Base-by-base conservation (phyloP, 352 stramenopile genomes). In the Phytophthora citricola region DNA sequence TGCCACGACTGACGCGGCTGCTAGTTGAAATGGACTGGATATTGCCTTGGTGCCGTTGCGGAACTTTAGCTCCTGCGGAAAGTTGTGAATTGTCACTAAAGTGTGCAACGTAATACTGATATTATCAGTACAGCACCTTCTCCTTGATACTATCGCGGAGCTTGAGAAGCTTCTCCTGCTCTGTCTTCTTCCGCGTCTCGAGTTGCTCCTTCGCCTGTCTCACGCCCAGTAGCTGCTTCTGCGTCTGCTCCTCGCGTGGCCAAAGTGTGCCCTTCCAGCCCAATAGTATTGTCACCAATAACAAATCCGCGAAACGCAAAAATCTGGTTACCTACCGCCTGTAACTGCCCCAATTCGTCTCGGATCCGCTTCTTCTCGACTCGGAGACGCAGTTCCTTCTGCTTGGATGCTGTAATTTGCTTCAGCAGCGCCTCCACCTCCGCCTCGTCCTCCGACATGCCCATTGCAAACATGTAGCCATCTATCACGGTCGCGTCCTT, bases 331-430 rank as follows among this genome's bases (percentile, higher is more conserved):
- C 69, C 5, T 43, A 90, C 83, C 29, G 65, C 75, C 8, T 78
- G 71, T 20, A 89, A 49, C 32, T 81, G 59, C 45, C 74, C 69
- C 7, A 91, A 71, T 38, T 89, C 81, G 47, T 66, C 64, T 20
- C 81, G 81, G 40, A 92, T 69, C 34, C 78, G 81, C 69, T 87
- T 82, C 57, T 90, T 91, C 75, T 92, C 83, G 11, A 66, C 79
- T 15, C 74, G 76, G n/a, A 91, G 61, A n/a, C 72, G 66, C 52
- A 91, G 75, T 50, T 92, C 83, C 59, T 75, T 79, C 39, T 87
- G 78, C 58, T 92, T 92, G 22, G 78, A 66, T 27, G 45, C 54
- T 14, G 73, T 68, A 58, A 92, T 76, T 66, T 91, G 61, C 36
- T 59, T 66, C 44, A 92, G 69, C 55, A 92, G 67, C 64, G 54